A percentile compares a stretch with the other conserved stretches of the same genome.
Evolutionary conservation across 2,329 filamentous ascomycete species (phyloP).

Genomic region (Botrytis porri): DNA sequence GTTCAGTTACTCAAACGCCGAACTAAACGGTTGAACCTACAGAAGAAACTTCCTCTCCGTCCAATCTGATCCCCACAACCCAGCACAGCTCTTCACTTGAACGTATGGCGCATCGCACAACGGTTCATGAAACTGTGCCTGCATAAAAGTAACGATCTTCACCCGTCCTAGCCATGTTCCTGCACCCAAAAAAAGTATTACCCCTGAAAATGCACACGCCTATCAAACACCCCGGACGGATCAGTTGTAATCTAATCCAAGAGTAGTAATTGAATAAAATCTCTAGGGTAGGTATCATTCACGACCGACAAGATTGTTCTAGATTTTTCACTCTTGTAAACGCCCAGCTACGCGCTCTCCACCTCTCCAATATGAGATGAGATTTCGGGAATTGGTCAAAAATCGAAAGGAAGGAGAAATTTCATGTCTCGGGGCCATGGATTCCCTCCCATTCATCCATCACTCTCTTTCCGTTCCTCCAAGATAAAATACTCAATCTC

Average conservation of each 20-base stretch:
- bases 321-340: constrained; percentile 3
- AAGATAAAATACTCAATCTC: neutral
- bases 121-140: constrained; percentile 11
- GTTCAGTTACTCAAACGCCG: neutral
- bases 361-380: neutral
- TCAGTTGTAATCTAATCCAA: neutral
- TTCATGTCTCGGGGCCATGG: constrained; percentile 1
- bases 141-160: constrained; percentile 1
- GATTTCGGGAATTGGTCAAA: neutral
- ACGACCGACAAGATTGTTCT: neutral
- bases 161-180: neutral
- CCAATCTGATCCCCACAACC: neutral
- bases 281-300: neutral
- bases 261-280: neutral
- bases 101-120: constrained; percentile 5
- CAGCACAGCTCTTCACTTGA: constrained; percentile 4
- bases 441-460: neutral
- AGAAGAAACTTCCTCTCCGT: neutral
- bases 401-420: neutral
- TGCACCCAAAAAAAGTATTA: neutral
- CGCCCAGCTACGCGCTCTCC: constrained; percentile 14
- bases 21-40: neutral
- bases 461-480: neutral
- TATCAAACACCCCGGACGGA: constrained; percentile 8
- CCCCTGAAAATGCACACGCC: neutral